These are phyloP conservation scores for Nematocida major DNA, from an alignment of 371 early-diverging fungal species.

Conservation along the genomic window DNA sequence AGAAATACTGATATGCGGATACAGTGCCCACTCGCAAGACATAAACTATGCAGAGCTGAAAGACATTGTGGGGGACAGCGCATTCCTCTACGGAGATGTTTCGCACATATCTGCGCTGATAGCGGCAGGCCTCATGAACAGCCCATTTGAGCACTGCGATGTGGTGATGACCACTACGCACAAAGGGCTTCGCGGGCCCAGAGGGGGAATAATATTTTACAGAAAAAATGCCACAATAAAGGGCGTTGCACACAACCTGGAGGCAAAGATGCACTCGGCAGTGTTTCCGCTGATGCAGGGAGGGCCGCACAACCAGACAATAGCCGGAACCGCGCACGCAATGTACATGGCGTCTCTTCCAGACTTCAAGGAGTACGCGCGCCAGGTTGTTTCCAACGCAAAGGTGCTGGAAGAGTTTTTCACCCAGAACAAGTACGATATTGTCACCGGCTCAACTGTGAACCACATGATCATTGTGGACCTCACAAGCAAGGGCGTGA, in stretches of 20 bases:
- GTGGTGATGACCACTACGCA: conserved; percentile 97
- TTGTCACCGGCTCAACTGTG: conserved; percentile 32
- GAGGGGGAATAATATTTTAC: conserved; percentile 88
- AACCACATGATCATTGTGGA: conserved; percentile 47
- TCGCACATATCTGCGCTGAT: conserved; percentile 77
- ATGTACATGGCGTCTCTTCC: conserved; percentile 78
- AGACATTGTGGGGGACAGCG: conserved; percentile 70
- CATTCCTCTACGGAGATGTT: conserved; percentile 92
- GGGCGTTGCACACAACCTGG: conserved; percentile 72
- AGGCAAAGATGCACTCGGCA: conserved; percentile 80
- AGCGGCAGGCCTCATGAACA: conserved; percentile 54
- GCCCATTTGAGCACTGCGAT: conserved; percentile 85
- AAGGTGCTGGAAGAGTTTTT: conserved; percentile 69
- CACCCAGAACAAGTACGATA: not conserved
- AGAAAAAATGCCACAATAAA: conserved; percentile 69
- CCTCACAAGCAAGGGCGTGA: conserved; percentile 12
- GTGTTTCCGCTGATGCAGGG: conserved; percentile 98
- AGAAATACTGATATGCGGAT: conserved; percentile 92
- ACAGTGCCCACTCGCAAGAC: conserved; percentile 85
- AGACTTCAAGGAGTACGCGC: conserved; percentile 79
- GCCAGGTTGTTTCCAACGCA: conserved; percentile 77
- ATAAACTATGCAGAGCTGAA: conserved; percentile 73
- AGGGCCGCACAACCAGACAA: conserved; percentile 98
- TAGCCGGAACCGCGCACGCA: conserved; percentile 87
- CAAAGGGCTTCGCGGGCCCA: conserved; percentile 93